Evolutionary conservation across 495 filamentous ascomycete genomes (phyloP).

Genomic region (Penicillium paxilli): DNA sequence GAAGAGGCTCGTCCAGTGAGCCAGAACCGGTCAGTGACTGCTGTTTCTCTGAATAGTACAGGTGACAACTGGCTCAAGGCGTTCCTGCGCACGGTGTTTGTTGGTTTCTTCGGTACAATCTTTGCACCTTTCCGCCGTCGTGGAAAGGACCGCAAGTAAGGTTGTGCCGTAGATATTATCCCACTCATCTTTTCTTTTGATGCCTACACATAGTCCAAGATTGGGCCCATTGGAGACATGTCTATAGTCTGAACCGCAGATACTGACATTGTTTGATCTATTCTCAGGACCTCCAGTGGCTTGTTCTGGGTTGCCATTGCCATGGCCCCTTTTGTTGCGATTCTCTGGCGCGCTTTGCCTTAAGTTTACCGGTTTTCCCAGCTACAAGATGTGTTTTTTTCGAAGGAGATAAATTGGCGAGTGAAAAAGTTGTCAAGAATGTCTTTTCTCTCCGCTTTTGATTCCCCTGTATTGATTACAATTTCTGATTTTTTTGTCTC

Average conservation of each 20-base stretch:
- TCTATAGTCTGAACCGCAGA: conserved; percentile 8
- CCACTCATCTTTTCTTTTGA: conserved; percentile 18
- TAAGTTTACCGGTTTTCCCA: conserved; percentile 21
- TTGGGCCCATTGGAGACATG: not conserved
- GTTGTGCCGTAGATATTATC: conserved; percentile 5
- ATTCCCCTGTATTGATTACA: conserved; percentile 45
- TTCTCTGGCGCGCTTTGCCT: conserved; percentile 33
- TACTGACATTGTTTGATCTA: conserved; percentile 35
- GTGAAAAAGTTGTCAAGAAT: conserved; percentile 25
- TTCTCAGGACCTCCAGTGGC: conserved; percentile 20
- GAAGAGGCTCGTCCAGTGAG: conserved; percentile 40
- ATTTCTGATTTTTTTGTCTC: conserved; percentile 24
- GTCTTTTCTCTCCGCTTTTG: conserved; percentile 25
- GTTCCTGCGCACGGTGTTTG: conserved; percentile 45
- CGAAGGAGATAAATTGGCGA: not conserved
- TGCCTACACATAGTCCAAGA: conserved; percentile 5
- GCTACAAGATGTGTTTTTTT: not conserved
- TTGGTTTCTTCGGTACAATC: conserved; percentile 40
- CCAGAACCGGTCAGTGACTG: conserved; percentile 47
- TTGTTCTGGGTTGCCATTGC: conserved; percentile 35
- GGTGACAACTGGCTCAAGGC: conserved; percentile 46
- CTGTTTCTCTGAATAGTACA: conserved; percentile 44
- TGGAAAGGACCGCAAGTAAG: conserved; percentile 32
- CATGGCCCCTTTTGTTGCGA: conserved; percentile 30
- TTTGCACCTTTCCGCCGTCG: conserved; percentile 45